Conservation (phyloP, 2,329 filamentous ascomycete genomes). For the Aspergillus proliferans region DNA sequence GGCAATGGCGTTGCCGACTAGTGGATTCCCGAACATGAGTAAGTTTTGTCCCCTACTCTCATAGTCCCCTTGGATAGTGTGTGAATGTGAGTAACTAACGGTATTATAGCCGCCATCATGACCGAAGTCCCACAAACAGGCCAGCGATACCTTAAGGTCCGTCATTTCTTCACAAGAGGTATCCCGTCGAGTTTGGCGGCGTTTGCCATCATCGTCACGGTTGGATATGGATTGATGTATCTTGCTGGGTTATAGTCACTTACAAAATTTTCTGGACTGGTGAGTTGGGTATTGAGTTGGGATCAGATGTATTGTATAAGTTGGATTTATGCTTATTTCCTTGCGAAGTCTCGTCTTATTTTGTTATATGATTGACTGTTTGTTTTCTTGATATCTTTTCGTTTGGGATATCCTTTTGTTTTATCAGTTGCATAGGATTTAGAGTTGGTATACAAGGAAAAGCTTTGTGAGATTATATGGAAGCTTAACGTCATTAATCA, state of each 20-base stretch:
- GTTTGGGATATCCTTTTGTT: too few species aligned
- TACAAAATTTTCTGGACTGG: background rate
- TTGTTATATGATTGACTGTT: background rate
- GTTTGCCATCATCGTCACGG: slow-evolving; percentile 72
- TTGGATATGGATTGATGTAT: slow-evolving; percentile 88
- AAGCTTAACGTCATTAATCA: too few species aligned
- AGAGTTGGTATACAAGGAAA: too few species aligned
- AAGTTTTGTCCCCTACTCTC: slow-evolving; percentile 42
- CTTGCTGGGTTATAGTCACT: slow-evolving; percentile 56
- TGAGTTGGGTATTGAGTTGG: background rate
- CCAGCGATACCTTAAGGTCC: slow-evolving; percentile 82
- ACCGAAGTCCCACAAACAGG: slow-evolving; percentile 92
- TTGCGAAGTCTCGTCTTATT: background rate
- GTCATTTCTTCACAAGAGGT: slow-evolving; percentile 91
- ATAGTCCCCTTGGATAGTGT: slow-evolving; percentile 5
- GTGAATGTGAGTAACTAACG: slow-evolving; percentile 10
- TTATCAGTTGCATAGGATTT: too few species aligned
- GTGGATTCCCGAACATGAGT: slow-evolving; percentile 99
- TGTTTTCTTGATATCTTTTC: too few species aligned
- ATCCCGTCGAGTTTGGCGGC: slow-evolving; percentile 80
- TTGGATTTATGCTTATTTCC: background rate
- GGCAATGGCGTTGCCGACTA: slow-evolving; percentile 94
- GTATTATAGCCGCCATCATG: slow-evolving; percentile 79
- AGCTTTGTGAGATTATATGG: too few species aligned
- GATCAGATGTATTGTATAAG: too few species aligned